These are phyloP conservation scores for Monosporozyma servazzii DNA, from an alignment of 805 yeast species.

Conservation along the genomic window DNA sequence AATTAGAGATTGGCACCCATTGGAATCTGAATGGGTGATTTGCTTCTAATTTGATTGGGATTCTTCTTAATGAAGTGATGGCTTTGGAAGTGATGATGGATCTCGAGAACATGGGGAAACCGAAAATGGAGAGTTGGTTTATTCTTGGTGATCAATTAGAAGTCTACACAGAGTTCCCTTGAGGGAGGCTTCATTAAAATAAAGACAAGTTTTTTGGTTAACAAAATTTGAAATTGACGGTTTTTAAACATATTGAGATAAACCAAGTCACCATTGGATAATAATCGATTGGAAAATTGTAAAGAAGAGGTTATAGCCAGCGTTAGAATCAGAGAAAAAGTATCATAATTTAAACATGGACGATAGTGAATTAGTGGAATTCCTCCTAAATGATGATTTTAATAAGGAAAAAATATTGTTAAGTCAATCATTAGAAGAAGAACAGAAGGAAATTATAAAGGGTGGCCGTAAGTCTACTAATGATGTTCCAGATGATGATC, in stretches of 20 bases:
- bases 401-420: background rate
- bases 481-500: background rate
- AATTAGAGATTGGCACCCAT: background rate
- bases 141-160: too few relatives aligned
- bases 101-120: too few relatives aligned
- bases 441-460: background rate
- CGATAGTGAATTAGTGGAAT: constrained; percentile 13
- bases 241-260: background rate
- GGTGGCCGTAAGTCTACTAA: too few relatives aligned
- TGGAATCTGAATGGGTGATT: background rate
- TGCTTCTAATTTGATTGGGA: background rate
- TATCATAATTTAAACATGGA: constrained; percentile 7
- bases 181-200: background rate
- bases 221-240: background rate
- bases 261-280: background rate
- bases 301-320: background rate
- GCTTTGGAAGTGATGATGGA: background rate
- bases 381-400: constrained; percentile 10
- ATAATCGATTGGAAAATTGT: too few relatives aligned
- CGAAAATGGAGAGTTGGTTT: too few relatives aligned
- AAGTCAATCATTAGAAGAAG: background rate
- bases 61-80: background rate
- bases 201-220: background rate
- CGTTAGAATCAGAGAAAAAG: background rate
- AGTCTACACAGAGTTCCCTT: too few relatives aligned